Evolutionary conservation across 352 stramenopile genomes (phyloP).

Genomic region (Stramenopiles sp.): DNA sequence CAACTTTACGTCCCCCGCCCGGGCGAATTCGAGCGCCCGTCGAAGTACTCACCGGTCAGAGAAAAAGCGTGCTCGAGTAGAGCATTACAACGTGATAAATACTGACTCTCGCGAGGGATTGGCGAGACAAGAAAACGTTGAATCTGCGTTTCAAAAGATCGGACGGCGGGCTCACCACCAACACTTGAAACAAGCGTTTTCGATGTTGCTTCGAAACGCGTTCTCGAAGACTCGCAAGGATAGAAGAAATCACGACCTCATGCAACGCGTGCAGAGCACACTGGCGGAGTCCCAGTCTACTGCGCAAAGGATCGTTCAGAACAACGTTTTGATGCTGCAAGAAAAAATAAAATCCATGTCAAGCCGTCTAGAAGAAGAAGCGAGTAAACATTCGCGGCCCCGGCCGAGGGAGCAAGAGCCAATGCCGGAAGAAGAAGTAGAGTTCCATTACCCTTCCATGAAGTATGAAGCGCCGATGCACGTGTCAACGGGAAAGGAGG

Average conservation of each 20-base stretch:
- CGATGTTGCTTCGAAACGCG: neutral
- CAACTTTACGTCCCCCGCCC: too few relatives aligned
- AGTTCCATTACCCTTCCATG: neutral
- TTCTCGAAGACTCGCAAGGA: neutral
- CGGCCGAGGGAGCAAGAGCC: neutral
- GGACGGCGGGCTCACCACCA: too few relatives aligned
- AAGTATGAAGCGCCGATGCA: too few relatives aligned
- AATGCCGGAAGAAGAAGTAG: neutral
- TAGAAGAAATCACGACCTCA: neutral
- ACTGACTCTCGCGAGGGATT: too few relatives aligned
- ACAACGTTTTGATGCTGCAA: neutral
- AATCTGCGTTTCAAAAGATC: too few relatives aligned
- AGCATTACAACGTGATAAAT: too few relatives aligned
- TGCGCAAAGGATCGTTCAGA: neutral
- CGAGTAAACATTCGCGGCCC: neutral
- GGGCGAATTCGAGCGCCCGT: too few relatives aligned
- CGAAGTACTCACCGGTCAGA: too few relatives aligned
- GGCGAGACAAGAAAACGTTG: too few relatives aligned
- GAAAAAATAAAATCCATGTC: neutral
- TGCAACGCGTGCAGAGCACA: neutral
- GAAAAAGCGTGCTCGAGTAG: too few relatives aligned
- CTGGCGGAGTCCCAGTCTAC: neutral
- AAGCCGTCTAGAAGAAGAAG: conserved; percentile 4
- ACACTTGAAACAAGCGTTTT: too few relatives aligned
- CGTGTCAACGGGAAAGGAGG: too few relatives aligned